Percentiles rank a stretch among this genome's conserved stretches.
These are phyloP conservation scores for Cylindrotheca fusiformis DNA, from an alignment of 108 stramenopile species.

Conservation along the genomic window DNA sequence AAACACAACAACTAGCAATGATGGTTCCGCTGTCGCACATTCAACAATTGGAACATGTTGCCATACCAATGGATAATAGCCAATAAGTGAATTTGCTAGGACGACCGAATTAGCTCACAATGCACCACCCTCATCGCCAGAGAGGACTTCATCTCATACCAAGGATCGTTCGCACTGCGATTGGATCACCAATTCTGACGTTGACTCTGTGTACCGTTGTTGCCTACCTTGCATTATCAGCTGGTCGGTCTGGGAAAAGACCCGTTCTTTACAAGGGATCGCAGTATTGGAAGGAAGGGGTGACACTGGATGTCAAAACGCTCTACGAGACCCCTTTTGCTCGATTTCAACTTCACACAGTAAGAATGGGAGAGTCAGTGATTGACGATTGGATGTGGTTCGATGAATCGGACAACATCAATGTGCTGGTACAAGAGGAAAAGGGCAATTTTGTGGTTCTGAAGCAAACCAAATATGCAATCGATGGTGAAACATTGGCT, in stretches of 20 bases:
- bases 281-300: conserved; percentile 20
- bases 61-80: too few species aligned
- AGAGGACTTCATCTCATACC: too few species aligned
- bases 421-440: conserved; percentile 45
- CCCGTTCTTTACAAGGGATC: neutral
- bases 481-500: conserved; percentile 42
- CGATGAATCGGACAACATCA: conserved; percentile 57
- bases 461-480: conserved; percentile 56
- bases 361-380: conserved; percentile 29
- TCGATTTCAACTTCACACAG: conserved; percentile 55
- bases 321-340: conserved; percentile 56
- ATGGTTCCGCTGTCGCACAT: too few species aligned
- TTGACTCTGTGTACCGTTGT: too few species aligned
- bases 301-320: conserved; percentile 15
- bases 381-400: conserved; percentile 64
- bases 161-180: too few species aligned
- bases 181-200: too few species aligned
- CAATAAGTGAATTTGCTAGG: too few species aligned
- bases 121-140: too few species aligned
- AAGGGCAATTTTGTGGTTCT: conserved; percentile 44
- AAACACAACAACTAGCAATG: too few species aligned
- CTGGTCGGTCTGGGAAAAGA: neutral
- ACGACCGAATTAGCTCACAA: too few species aligned
- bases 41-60: too few species aligned
- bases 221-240: too few species aligned